Base-by-base conservation (phyloP, 2,329 filamentous ascomycete species). In the Fusarium sp. region DNA sequence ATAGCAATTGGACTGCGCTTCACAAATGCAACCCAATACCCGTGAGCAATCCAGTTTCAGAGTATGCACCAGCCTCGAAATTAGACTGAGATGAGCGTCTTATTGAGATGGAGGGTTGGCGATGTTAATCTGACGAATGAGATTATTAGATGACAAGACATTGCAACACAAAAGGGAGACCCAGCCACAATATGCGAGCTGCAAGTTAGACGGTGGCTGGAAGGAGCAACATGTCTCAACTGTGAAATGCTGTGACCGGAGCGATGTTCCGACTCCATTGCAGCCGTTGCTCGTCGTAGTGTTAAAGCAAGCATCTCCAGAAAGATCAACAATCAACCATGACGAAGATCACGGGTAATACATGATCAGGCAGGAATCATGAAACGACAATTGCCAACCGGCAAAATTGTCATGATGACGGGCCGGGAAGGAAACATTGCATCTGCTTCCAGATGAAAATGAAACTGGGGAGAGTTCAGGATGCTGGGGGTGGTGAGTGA, bases 111-210 rank as follows among this genome's bases (percentile, higher is more conserved):
- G 56, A 69, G 56, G 53, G 51, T 24, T 53, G 47, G 25, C 38
- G 22, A 24, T 45, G 16, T 52, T 38, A 47, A 32, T 38, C 30
- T 29, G 30, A 44, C 40, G 32, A 51, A 63, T 63, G 22, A 49
- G 30, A 49, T 25, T 24, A 40, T n/a, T 47, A 57, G 45, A 68
- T 32, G 34, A 41, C 27, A 46, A 60, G 53, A 65, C 63, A 69
- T 45, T 45, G 20, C n/a, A 22, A 40, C 9, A 52, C 18, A 51
- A 20, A 22, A 65, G 51, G 40, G 67, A 60, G 46, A 54, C 30
- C 44, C 55, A 71, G 63, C 64, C 64, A 70, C 67, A 45, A 44
- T 68, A 29, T 51, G 49, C 43, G 40, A 71, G 24, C 56, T 63
- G 53, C 44, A 29, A 54, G 46, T 43, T 38, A 40, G 27, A 29